Conservation (phyloP, 2,329 filamentous ascomycete genomes). For the Orbilia ellipsospora region DNA sequence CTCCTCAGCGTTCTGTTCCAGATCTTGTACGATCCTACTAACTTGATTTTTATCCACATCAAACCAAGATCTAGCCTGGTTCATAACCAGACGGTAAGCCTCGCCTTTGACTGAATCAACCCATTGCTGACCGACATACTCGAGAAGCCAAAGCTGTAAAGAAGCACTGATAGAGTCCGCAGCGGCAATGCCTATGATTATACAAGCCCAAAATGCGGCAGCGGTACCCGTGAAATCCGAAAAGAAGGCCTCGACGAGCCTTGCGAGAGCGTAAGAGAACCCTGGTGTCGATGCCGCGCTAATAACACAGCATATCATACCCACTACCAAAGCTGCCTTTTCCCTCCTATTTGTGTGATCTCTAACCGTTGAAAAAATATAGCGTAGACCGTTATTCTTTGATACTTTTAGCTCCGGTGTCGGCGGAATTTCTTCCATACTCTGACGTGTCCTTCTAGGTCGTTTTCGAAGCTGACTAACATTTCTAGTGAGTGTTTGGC, state of each 20-base stretch:
- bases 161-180: slow-evolving; percentile 75
- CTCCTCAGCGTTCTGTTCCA: slow-evolving; percentile 87
- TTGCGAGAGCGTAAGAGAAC: slow-evolving; percentile 81
- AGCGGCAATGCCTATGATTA: slow-evolving; percentile 75
- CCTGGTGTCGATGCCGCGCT: slow-evolving; percentile 76
- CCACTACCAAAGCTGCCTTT: slow-evolving; percentile 70
- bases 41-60: slow-evolving; percentile 74
- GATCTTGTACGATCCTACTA: slow-evolving; percentile 73
- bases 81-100: slow-evolving; percentile 76
- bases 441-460: slow-evolving; percentile 44
- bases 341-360: slow-evolving; percentile 69
- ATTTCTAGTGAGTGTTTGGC: slow-evolving; percentile 10
- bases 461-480: slow-evolving; percentile 31
- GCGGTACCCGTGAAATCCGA: slow-evolving; percentile 61
- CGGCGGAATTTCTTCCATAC: slow-evolving; percentile 48
- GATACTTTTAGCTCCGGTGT: slow-evolving; percentile 34
- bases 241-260: slow-evolving; percentile 65
- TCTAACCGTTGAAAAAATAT: slow-evolving; percentile 77
- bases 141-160: slow-evolving; percentile 76
- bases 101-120: slow-evolving; percentile 75
- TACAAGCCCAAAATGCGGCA: slow-evolving; percentile 75
- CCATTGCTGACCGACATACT: slow-evolving; percentile 79
- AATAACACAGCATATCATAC: slow-evolving; percentile 71
- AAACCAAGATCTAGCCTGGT: slow-evolving; percentile 83
- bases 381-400: slow-evolving; percentile 62